Evolutionary conservation across 1,284 basidiomycete species (phyloP), one percentile per base, ranked within the genome.

Genomic region (Anthracocystis panici-leucophaei): DNA sequence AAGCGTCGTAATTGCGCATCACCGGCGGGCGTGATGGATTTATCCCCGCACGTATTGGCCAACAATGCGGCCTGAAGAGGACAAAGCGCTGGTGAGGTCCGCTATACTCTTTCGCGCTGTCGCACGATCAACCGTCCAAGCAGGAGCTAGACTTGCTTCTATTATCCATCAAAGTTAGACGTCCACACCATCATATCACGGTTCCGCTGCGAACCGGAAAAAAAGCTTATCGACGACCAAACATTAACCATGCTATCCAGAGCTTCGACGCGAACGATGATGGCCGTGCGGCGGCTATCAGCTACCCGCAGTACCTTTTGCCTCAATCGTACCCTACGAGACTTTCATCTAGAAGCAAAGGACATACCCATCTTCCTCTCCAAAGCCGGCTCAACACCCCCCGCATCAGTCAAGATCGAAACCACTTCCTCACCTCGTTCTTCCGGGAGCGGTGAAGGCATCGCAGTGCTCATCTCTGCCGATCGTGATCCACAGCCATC

Each of bases 401-500:
- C 61, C 2, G 4, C 41, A 0, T 49, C 57, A 7, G 31, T 63
- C 33, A 20, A 38, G 9, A 41, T 75, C 57, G 55, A 56, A 18
- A 11, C 55, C 16, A 29, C 35, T 11, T 16, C 55, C 9, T 2
- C 55, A 0, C 9, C 58, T 5, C 23, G 20, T 3, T 5, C 40
- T 20, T n/a, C 33, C 10, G 33, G 20, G 10, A 41, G 46, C 46
- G 14, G 16, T 3, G 56, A 55, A 18, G 68, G 73, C 31, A 51
- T 77, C 7, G 75, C 75, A 14, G 58, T 77, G 12, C 71, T 77
- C 44, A 69, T 77, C 41, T 70, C 68, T 2, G 75, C 75, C 10
- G 75, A 77, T 40, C 70, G 75, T 2, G 66, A 64, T 35, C 60
- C 71, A 1, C 75, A 75, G 18, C 14, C 53, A 0, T 53, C 46